phyloP scores from a whole-genome alignment of 768 basidiomycete species.

The Clitopilus passeckerianus region DNA sequence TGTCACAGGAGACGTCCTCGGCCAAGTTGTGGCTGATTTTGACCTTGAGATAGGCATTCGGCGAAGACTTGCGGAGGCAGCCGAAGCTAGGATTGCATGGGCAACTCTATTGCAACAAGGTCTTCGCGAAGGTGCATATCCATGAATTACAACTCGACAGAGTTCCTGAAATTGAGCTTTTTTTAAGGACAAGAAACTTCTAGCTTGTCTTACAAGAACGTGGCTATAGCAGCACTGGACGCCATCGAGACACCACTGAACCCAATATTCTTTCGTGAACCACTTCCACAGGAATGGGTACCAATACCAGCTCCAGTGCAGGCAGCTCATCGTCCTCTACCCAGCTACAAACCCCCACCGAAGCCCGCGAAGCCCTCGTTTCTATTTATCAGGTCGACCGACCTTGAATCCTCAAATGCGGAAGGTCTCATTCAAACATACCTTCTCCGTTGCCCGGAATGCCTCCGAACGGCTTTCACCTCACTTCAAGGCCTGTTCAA shows the following conservation, averaged over 20 bases:
- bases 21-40: conserved; percentile 30
- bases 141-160: background rate
- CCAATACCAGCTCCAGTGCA: conserved; percentile 12
- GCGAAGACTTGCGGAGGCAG: conserved; percentile 31
- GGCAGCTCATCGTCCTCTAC: conserved; percentile 19
- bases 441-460: conserved; percentile 41
- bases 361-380: conserved; percentile 23
- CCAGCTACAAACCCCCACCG: conserved; percentile 16
- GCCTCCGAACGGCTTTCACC: conserved; percentile 38
- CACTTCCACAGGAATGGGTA: conserved; percentile 16
- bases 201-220: conserved; percentile 26
- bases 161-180: background rate
- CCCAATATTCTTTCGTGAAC: conserved; percentile 28
- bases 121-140: conserved; percentile 23
- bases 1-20: conserved; percentile 3
- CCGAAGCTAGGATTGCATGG: conserved; percentile 45
- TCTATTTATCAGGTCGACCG: conserved; percentile 31
- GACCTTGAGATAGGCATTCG: conserved; percentile 43
- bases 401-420: conserved; percentile 14
- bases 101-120: conserved; percentile 36
- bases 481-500: conserved; percentile 51
- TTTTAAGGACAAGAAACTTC: conserved; percentile 12
- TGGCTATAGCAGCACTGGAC: conserved; percentile 35
- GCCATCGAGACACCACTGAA: conserved; percentile 35
- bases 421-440: conserved; percentile 21